Base-by-base conservation (phyloP, 1,284 basidiomycete genomes). In the Microbotryomycetes sp. region DNA sequence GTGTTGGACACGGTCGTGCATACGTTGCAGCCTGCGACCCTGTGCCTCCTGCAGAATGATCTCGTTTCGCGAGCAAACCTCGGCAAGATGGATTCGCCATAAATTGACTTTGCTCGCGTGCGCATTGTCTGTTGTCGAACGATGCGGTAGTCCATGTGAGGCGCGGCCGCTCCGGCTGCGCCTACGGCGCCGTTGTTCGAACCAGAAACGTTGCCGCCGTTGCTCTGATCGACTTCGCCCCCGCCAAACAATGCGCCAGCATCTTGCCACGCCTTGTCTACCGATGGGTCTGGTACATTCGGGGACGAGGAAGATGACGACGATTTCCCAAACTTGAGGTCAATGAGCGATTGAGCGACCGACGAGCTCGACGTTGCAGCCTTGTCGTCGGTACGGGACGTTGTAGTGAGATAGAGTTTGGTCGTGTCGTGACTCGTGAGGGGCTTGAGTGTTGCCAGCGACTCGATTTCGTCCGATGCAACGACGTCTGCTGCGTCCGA, bases 121-220 rank as follows among this genome's bases (percentile, higher is more conserved):
- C 68, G 65, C 61, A 70, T 65, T 31, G 60, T 60, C n/a, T 66
- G 68, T 5, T 54, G 55, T 26, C 60, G 62, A 4, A 70, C 66
- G 59, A 71, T 71, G 31, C 69, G 68, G 60, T 71, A 71, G 53
- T 71, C 69, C 59, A 68, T 63, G 51, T 71, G 69, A 2, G 69
- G 69, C 15, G 60, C 61, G 3, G 64, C 31, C 3, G 60, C 56
- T 4, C 11, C 9, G 9, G 35, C 9, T 41, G 35, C 9, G 50
- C 53, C 21, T 52, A 29, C 2, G 53, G 35, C 18, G 54, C 31
- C 7, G 49, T 15, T 3, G 7, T 41, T 29, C 4, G 27, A 18
- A 24, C 7, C 35, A 1, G 59, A 21, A 30, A 15, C 31, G 28
- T 5, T 30, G 35, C 24, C 45, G 26, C 54, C 53, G 29, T 45